These are phyloP conservation scores for Sporothrix curviconia DNA, from an alignment of 2,329 filamentous ascomycete species.

Conservation along the genomic window DNA sequence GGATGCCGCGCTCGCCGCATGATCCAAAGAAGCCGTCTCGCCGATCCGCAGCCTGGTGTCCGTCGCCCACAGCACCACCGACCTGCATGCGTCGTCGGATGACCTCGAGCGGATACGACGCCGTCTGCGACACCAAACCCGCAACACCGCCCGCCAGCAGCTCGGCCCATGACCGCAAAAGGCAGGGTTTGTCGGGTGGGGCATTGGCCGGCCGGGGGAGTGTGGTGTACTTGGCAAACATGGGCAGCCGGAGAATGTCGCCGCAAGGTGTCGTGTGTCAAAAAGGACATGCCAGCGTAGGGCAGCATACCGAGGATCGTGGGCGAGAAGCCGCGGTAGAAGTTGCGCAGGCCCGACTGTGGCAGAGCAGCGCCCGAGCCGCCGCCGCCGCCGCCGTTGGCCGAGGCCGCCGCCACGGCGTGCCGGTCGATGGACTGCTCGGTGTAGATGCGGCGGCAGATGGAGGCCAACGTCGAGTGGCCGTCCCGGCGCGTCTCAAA, in stretches of 20 bases:
- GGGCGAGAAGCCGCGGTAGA: slow-evolving; percentile 88
- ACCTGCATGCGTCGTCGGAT: slow-evolving; percentile 93
- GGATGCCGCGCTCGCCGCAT: slow-evolving; percentile 65
- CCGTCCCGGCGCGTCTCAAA: slow-evolving; percentile 81
- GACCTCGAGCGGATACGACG: slow-evolving; percentile 90
- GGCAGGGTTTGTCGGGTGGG: slow-evolving; percentile 56
- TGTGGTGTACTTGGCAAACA: slow-evolving; percentile 66
- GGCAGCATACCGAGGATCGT: slow-evolving; percentile 93
- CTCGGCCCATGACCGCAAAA: slow-evolving; percentile 80
- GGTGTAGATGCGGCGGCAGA: slow-evolving; percentile 80
- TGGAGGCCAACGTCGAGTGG: slow-evolving; percentile 63
- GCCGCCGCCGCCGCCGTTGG: slow-evolving; percentile 28
- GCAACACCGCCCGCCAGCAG: slow-evolving; percentile 77
- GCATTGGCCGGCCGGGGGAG: slow-evolving; percentile 51
- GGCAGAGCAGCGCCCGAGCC: slow-evolving; percentile 44
- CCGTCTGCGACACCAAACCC: slow-evolving; percentile 82
- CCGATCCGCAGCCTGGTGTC: slow-evolving; percentile 67
- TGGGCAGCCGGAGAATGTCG: slow-evolving; percentile 68
- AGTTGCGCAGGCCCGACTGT: slow-evolving; percentile 70
- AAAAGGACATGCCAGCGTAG: slow-evolving; percentile 91
- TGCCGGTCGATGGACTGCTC: slow-evolving; percentile 52
- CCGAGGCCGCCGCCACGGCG: slow-evolving; percentile 31
- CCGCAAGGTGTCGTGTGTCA: slow-evolving; percentile 88
- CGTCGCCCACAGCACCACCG: slow-evolving; percentile 86
- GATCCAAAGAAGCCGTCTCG: slow-evolving; percentile 73